Evolutionary conservation across 2,329 filamentous ascomycete species (phyloP).

Genomic region (Neofusicoccum umdonicola): DNA sequence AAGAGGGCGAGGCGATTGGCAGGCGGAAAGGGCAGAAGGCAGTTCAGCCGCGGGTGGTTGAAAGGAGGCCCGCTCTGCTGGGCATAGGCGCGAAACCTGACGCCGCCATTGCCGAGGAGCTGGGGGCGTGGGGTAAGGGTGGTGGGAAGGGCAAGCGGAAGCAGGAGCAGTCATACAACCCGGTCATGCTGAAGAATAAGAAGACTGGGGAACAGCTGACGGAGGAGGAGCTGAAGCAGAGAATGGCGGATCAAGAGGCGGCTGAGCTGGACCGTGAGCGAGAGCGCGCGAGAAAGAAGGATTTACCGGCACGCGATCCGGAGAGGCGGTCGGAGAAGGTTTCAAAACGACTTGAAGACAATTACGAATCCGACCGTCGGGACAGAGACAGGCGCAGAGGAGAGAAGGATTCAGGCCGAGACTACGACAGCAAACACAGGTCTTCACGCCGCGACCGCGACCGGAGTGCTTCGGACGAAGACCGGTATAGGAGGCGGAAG

Average conservation of each 20-base stretch:
- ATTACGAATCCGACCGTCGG: slow-evolving; percentile 15
- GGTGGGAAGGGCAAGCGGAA: slow-evolving; percentile 47
- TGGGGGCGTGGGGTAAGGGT: slow-evolving; percentile 75
- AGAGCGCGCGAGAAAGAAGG: slow-evolving; percentile 26
- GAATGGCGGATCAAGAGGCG: slow-evolving; percentile 50
- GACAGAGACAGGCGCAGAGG: slow-evolving; percentile 9
- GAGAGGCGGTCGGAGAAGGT: slow-evolving; percentile 25
- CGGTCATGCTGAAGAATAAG: slow-evolving; percentile 60
- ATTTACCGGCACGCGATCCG: slow-evolving; percentile 25
- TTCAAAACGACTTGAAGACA: slow-evolving; percentile 16
- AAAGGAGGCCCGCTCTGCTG: slow-evolving; percentile 73
- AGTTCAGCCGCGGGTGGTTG: slow-evolving; percentile 56
- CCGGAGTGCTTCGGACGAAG: slow-evolving; percentile 13
- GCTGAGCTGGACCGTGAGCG: slow-evolving; percentile 39
- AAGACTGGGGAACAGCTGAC: slow-evolving; percentile 62
- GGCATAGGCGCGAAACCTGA: slow-evolving; percentile 87
- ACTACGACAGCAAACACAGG: slow-evolving; percentile 20
- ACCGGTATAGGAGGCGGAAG: slow-evolving; percentile 1
- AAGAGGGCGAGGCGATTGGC: slow-evolving; percentile 63
- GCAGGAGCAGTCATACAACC: slow-evolving; percentile 56
- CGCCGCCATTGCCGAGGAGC: slow-evolving; percentile 61
- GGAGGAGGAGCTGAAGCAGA: slow-evolving; percentile 58
- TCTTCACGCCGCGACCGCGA: slow-evolving; percentile 21
- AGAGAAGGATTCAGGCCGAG: slow-evolving; percentile 17
- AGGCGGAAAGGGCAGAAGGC: slow-evolving; percentile 40